phyloP scores from a whole-genome alignment of 139 green algal genomes.

The Asterochloris erici region DNA sequence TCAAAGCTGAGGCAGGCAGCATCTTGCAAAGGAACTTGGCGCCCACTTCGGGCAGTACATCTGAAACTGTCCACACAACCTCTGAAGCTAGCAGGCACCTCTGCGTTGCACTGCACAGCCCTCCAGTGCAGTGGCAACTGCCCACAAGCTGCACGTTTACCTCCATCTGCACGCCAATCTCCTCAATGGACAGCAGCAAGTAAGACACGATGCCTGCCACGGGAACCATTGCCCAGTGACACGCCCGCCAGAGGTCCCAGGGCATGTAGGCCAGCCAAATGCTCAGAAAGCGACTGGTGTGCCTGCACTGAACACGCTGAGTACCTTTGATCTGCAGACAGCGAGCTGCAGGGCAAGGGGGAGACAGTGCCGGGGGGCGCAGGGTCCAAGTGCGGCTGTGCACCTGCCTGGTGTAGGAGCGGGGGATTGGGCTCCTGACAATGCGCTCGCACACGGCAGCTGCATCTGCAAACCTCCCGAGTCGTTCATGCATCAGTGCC shows the following conservation, averaged over 20 bases:
- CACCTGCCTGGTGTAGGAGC: conserved; percentile 63
- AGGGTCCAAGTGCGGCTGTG: not conserved
- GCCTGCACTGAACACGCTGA: conserved; percentile 30
- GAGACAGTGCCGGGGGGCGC: not conserved
- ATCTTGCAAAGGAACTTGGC: too few species aligned
- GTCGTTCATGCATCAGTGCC: too few species aligned
- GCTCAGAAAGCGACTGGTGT: conserved; percentile 75
- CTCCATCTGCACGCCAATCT: conserved; percentile 78
- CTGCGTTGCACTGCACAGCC: too few species aligned
- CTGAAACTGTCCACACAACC: too few species aligned
- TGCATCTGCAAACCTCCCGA: too few species aligned
- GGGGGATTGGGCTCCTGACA: conserved; percentile 75
- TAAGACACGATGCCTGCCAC: conserved; percentile 55
- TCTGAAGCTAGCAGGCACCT: too few species aligned
- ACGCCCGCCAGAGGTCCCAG: conserved; percentile 68
- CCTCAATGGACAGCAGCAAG: conserved; percentile 82
- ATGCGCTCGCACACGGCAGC: conserved; percentile 71
- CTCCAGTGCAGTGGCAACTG: too few species aligned
- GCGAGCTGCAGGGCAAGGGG: not conserved
- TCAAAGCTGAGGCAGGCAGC: too few species aligned
- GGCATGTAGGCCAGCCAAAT: conserved; percentile 67
- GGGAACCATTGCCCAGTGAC: conserved; percentile 57
- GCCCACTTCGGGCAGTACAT: too few species aligned
- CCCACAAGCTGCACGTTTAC: too few species aligned
- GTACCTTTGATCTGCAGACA: not conserved